Evolutionary conservation across 2,329 filamentous ascomycete genomes (phyloP).

Genomic region (Simplicillium sp.): DNA sequence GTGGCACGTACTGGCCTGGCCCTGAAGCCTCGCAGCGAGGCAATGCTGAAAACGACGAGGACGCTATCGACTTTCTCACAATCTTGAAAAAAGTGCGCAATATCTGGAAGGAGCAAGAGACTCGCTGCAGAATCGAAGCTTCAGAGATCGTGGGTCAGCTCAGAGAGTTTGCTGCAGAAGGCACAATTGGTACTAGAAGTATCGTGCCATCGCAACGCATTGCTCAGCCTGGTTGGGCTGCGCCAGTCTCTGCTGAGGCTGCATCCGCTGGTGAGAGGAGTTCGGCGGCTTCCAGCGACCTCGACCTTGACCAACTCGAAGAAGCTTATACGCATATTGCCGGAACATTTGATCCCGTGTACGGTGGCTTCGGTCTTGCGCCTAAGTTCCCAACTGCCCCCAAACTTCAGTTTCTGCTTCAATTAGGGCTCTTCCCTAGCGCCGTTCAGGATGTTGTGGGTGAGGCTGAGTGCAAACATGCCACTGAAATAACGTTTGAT

Average conservation of each 20-base stretch:
- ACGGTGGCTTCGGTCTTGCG: slow-evolving; percentile 71
- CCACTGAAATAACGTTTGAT: slow-evolving; percentile 68
- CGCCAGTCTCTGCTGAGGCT: slow-evolving; percentile 17
- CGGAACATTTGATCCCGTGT: slow-evolving; percentile 65
- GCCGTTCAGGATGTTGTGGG: slow-evolving; percentile 85
- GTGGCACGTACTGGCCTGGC: slow-evolving; percentile 91
- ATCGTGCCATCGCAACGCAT: slow-evolving; percentile 19
- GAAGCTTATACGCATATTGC: slow-evolving; percentile 78
- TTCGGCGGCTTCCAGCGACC: slow-evolving; percentile 46
- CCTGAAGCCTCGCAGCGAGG: slow-evolving; percentile 46
- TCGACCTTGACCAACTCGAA: slow-evolving; percentile 86
- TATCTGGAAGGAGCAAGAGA: slow-evolving; percentile 75
- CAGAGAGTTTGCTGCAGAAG: slow-evolving; percentile 80
- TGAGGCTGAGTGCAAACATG: slow-evolving; percentile 61
- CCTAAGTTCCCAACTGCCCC: slow-evolving; percentile 88
- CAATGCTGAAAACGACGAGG: slow-evolving; percentile 33
- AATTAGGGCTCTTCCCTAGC: slow-evolving; percentile 59
- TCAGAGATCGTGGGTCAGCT: slow-evolving; percentile 74
- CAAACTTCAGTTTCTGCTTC: slow-evolving; percentile 74
- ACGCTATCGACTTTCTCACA: slow-evolving; percentile 69
- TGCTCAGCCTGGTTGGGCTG: slow-evolving; percentile 19
- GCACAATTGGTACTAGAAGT: slow-evolving; percentile 49
- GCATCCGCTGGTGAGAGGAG: slow-evolving; percentile 12
- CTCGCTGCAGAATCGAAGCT: slow-evolving; percentile 74
- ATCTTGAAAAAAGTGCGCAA: slow-evolving; percentile 70